Percentiles rank a stretch among this genome's conserved stretches.
Evolutionary conservation across 768 basidiomycete species (phyloP).

Genomic region (Lepiota brunneoincarnata): DNA sequence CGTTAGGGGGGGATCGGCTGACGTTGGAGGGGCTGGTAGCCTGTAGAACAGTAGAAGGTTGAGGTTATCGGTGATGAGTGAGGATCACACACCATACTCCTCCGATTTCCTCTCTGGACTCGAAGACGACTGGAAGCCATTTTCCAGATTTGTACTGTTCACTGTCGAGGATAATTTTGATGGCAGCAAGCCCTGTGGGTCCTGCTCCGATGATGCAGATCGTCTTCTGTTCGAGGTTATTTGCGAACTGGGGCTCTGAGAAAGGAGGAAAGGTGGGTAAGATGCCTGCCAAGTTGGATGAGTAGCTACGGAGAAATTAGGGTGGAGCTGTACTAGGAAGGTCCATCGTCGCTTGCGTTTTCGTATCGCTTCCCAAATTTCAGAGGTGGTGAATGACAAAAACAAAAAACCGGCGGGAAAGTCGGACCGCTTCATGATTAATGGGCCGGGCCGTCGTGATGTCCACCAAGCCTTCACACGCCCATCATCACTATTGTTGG

Average conservation of each 20-base stretch:
- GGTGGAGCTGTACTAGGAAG: conserved; percentile 2
- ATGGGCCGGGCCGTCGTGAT: conserved; percentile 1
- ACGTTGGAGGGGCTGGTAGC: conserved; percentile 47
- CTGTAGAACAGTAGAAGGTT: conserved; percentile 24
- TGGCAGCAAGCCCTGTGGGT: conserved; percentile 66
- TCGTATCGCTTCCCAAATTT: background rate
- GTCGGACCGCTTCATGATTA: background rate
- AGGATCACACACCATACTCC: conserved; percentile 65
- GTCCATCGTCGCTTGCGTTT: conserved; percentile 2
- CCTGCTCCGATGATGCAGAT: conserved; percentile 80
- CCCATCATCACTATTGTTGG: background rate
- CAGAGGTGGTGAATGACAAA: background rate
- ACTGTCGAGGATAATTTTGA: conserved; percentile 63
- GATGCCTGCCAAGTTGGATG: conserved; percentile 1
- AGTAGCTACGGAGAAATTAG: background rate
- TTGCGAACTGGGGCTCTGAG: background rate
- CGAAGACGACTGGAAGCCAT: conserved; percentile 69
- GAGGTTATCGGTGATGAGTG: background rate
- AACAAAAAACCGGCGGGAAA: background rate
- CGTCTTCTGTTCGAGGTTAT: conserved; percentile 17
- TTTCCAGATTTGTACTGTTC: conserved; percentile 49
- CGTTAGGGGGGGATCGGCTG: conserved; percentile 55
- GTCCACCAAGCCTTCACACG: background rate
- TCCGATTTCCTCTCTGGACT: conserved; percentile 63
- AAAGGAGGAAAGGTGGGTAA: background rate